Evolutionary conservation across 2,329 filamentous ascomycete genomes (phyloP).

Genomic region (Apiospora koreana): DNA sequence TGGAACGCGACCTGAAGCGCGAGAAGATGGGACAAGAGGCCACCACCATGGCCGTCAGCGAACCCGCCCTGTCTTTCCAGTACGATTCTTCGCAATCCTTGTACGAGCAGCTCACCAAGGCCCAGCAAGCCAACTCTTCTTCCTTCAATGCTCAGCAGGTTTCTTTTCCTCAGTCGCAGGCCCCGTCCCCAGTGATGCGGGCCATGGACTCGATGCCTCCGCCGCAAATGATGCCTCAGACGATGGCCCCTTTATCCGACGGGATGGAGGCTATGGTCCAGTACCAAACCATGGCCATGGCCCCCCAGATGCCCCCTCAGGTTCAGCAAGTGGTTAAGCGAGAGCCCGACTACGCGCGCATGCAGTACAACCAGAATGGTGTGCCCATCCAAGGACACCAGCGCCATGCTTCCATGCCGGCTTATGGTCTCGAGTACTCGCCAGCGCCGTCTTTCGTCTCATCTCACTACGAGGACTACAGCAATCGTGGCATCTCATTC

Average conservation of each 20-base stretch:
- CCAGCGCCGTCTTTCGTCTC: constrained; percentile 97
- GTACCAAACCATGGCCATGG: constrained; percentile 70
- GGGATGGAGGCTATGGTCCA: constrained; percentile 73
- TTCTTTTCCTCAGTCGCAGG: constrained; percentile 73
- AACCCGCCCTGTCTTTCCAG: constrained; percentile 96
- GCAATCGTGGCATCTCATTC: constrained; percentile 91
- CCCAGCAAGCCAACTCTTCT: constrained; percentile 96
- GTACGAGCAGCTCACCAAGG: constrained; percentile 98
- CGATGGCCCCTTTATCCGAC: constrained; percentile 60
- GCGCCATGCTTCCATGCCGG: constrained; percentile 97
- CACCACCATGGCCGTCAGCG: constrained; percentile 90
- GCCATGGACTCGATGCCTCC: constrained; percentile 94
- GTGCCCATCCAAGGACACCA: constrained; percentile 82
- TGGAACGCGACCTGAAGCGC: constrained; percentile 96
- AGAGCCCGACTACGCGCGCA: constrained; percentile 78
- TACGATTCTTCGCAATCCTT: constrained; percentile 99
- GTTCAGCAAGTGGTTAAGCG: constrained; percentile 71
- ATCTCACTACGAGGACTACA: constrained; percentile 98
- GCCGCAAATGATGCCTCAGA: constrained; percentile 71
- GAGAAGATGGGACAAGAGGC: constrained; percentile 99
- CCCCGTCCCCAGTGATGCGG: constrained; percentile 85
- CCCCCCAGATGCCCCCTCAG: constrained; percentile 68
- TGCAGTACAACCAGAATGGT: constrained; percentile 91
- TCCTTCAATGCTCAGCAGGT: constrained; percentile 83
- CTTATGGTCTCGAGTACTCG: constrained; percentile 93